Base-by-base conservation (phyloP, 441 rosid genomes). In the Gossypium aridum region DNA sequence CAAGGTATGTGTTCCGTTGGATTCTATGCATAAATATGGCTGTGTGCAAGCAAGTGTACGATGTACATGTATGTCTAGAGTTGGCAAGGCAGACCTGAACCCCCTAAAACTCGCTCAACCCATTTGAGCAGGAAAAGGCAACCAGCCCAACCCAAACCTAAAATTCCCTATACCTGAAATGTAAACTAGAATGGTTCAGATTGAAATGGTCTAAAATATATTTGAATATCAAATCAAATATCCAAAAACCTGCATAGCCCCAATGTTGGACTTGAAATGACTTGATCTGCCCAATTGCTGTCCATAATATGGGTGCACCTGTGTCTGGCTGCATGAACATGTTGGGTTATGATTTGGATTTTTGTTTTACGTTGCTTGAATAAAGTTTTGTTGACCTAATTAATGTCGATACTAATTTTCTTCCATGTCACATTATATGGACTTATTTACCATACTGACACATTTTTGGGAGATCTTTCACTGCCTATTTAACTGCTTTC, bases 1-100 rank as follows among this genome's bases (percentile, higher is more conserved):
- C 71, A 96, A 93, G 96, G 99, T 93, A 83, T 57, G n/a, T 74
- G 9, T 8, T 72, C 25, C 3, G 55, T 45, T 57, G 34, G 71
- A 64, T 16, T 72, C 59, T 17, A 53, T 54, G 45, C 55, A 39
- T 43, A 37, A 57, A 39, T 22, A 59, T 57, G 22, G 37, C 45
- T 13, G 49, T 49, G 45, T 39, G 37, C 65, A 39, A 71, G 56
- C 9, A 6, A 25, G 14, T 34, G 25, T 45, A 45, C 14, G 2
- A 45, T 10, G 51, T 45, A 10, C 14, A 10, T 45, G 51, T 39
- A 28, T 70, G 23, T 53, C 8, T 62, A 62, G 66, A 62, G 22
- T 70, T 45, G 37, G 57, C 37, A 22, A 67, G 49, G 57, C 57
- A 22, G 13, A 22, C 12, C 12, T 14, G 14, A 67, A 66, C 19